Percentiles rank a stretch among this genome's conserved stretches.
Conservation (phyloP, 805 yeast genomes). For the Kregervanrija pseudodelftensis region DNA sequence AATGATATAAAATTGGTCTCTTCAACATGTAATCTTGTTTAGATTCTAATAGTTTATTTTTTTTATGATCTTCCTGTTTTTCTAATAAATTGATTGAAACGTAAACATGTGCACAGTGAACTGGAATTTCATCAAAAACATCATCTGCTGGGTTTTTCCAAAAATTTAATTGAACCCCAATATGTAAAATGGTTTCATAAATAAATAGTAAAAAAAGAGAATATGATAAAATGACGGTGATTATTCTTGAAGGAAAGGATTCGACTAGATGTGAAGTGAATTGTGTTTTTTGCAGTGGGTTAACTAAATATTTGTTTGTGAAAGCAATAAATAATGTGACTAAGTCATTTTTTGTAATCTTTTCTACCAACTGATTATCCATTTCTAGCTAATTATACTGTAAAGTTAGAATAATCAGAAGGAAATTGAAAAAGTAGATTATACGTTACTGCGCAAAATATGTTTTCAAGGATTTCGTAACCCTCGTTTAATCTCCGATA, state of each 20-base stretch:
- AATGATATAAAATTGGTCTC: constrained; percentile 48
- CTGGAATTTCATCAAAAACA: constrained; percentile 63
- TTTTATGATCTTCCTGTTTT: constrained; percentile 6
- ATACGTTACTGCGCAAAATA: no score
- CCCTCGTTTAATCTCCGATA: no score
- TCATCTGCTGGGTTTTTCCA: constrained; percentile 36
- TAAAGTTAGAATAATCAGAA: no score
- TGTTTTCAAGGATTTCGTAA: no score
- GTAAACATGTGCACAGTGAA: constrained; percentile 71
- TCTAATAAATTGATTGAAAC: constrained; percentile 39
- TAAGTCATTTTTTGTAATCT: neutral
- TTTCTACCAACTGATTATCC: no score
- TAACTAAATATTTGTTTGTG: constrained; percentile 11
- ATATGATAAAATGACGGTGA: constrained; percentile 23
- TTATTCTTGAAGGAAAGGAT: constrained; percentile 15
- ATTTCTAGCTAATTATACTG: no score
- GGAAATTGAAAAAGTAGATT: no score
- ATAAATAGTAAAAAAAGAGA: constrained; percentile 12
- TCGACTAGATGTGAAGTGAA: constrained; percentile 19
- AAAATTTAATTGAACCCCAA: constrained; percentile 17
- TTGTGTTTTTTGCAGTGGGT: constrained; percentile 9
- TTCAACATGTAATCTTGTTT: constrained; percentile 11
- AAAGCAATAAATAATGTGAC: constrained; percentile 3
- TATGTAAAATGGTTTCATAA: constrained; percentile 19
- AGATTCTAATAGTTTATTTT: constrained; percentile 5